Evolutionary conservation across 306 rosid genomes (phyloP).

Genomic region (Elaeagnus macrophylla): DNA sequence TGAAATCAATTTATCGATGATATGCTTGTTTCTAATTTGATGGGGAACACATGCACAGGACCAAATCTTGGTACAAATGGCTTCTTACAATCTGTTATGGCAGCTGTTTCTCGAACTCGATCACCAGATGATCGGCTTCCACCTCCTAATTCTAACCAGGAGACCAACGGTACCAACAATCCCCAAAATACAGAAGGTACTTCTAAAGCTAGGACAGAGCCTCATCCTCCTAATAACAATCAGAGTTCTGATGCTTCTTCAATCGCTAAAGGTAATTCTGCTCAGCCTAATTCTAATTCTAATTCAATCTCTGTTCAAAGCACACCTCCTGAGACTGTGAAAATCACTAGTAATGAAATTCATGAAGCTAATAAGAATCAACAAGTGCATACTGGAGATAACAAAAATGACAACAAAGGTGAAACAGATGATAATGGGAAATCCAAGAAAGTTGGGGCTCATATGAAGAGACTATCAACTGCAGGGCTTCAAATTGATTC

Average conservation of each 20-base stretch:
- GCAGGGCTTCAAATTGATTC: conserved; percentile 65
- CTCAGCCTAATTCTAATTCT: not conserved
- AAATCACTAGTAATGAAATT: conserved; percentile 27
- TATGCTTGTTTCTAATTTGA: conserved; percentile 19
- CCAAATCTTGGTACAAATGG: conserved; percentile 53
- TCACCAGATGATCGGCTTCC: conserved; percentile 63
- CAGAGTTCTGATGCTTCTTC: too few species aligned
- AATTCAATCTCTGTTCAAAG: conserved; percentile 36
- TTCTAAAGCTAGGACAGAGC: not conserved
- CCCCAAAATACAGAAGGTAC: not conserved
- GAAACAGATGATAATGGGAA: conserved; percentile 25
- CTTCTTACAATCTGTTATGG: conserved; percentile 63
- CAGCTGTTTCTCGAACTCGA: conserved; percentile 56
- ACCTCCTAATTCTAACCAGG: conserved; percentile 18
- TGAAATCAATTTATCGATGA: too few species aligned
- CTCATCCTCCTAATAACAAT: too few species aligned
- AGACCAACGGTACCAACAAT: not conserved
- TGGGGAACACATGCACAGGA: conserved; percentile 95
- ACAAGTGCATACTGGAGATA: conserved; percentile 4
- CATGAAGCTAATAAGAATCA: conserved; percentile 21
- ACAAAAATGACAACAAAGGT: not conserved
- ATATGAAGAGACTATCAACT: conserved; percentile 52
- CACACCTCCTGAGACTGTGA: conserved; percentile 57
- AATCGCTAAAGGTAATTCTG: too few species aligned
- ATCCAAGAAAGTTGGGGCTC: conserved; percentile 39